phyloP scores from a whole-genome alignment of 768 basidiomycete genomes.

The Tephrocybe rancida region DNA sequence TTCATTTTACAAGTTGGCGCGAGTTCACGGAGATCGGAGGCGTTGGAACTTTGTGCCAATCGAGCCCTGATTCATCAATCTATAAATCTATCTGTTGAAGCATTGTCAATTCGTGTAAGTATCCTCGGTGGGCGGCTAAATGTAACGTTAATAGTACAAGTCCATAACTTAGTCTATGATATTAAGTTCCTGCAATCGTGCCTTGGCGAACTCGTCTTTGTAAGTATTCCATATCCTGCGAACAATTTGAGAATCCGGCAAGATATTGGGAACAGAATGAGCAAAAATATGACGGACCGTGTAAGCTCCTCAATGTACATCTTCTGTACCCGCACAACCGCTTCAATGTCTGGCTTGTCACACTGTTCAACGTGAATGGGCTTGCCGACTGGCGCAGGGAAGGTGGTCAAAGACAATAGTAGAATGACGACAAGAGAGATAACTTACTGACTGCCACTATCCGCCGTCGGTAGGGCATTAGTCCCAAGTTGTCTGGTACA shows the following conservation, averaged over 20 bases:
- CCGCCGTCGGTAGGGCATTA: conserved; percentile 93
- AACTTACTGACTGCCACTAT: conserved; percentile 96
- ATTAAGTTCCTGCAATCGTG: conserved; percentile 74
- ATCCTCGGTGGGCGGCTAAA: background rate
- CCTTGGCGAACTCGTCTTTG: conserved; percentile 91
- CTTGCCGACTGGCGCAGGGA: conserved; percentile 65
- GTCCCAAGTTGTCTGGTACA: conserved; percentile 81
- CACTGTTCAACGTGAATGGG: conserved; percentile 81
- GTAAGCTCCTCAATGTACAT: conserved; percentile 92
- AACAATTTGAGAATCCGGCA: background rate
- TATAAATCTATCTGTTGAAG: no score
- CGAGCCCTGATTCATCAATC: no score
- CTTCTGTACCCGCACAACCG: conserved; percentile 77
- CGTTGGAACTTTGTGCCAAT: no score
- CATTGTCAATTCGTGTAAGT: no score
- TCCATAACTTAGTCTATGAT: conserved; percentile 62
- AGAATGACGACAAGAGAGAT: background rate
- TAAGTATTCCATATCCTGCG: conserved; percentile 93
- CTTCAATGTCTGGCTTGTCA: conserved; percentile 81
- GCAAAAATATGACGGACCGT: conserved; percentile 51
- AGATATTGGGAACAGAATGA: background rate
- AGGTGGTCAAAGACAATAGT: background rate
- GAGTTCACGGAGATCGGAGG: no score
- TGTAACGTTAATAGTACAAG: conserved; percentile 6
- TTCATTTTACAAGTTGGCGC: no score